phyloP scores from a whole-genome alignment of 768 basidiomycete species.

The Polyporus arcularius region DNA sequence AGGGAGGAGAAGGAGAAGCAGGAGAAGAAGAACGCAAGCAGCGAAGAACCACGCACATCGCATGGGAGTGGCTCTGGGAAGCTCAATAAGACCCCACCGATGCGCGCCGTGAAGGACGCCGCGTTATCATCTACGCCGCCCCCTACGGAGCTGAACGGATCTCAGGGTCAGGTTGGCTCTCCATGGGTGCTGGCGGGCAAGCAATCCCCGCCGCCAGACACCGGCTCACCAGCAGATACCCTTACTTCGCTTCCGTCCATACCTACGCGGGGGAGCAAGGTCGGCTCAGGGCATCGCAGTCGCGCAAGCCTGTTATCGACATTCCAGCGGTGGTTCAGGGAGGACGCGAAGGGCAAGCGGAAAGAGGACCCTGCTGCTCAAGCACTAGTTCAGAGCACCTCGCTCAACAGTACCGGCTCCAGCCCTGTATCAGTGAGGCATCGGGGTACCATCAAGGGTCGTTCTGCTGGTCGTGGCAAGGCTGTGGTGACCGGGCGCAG shows the following conservation, averaged over 20 bases:
- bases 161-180: conserved; percentile 49
- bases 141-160: conserved; percentile 30
- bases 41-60: conserved; percentile 62
- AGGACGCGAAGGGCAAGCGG: conserved; percentile 86
- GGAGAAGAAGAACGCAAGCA: conserved; percentile 48
- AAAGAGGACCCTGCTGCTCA: conserved; percentile 43
- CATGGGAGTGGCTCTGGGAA: conserved; percentile 66
- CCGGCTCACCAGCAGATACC: conserved; percentile 55
- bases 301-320: conserved; percentile 81
- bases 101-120: conserved; percentile 50
- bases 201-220: conserved; percentile 43
- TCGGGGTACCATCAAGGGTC: conserved; percentile 48
- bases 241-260: conserved; percentile 49
- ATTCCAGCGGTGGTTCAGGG: conserved; percentile 91
- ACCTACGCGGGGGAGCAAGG: conserved; percentile 35
- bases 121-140: conserved; percentile 50
- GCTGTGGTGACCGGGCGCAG: conserved; percentile 1
- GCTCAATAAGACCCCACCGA: conserved; percentile 69
- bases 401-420: conserved; percentile 16
- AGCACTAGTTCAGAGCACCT: conserved; percentile 13
- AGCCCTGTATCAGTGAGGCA: conserved; percentile 26
- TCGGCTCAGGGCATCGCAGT: conserved; percentile 49
- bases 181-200: conserved; percentile 73
- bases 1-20: conserved; percentile 49
- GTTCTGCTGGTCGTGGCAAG: conserved; percentile 43